Evolutionary conservation across 306 rosid species (phyloP).

Genomic region (Vachellia pachyceras): DNA sequence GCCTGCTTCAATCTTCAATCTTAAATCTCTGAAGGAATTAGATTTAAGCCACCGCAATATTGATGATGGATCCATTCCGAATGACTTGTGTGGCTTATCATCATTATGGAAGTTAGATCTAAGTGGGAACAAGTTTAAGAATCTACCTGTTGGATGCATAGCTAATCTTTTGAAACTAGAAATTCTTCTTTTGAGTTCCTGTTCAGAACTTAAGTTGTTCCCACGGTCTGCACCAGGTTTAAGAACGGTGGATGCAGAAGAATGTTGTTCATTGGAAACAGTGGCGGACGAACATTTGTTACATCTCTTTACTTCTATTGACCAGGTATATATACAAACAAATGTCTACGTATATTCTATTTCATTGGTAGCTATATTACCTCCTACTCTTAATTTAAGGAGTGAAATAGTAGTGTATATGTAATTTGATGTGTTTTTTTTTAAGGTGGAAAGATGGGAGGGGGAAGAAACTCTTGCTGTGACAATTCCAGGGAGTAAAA

Average conservation of each 20-base stretch:
- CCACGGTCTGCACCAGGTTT: background rate
- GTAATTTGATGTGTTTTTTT: background rate
- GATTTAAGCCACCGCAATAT: background rate
- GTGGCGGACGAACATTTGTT: background rate
- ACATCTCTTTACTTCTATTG: background rate
- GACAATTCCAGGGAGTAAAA: background rate
- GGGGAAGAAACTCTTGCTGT: too few relatives aligned
- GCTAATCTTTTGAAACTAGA: background rate
- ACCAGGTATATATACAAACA: background rate
- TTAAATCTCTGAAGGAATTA: background rate
- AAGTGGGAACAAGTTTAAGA: background rate
- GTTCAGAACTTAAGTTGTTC: background rate
- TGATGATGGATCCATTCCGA: background rate
- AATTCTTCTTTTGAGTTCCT: background rate
- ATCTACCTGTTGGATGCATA: background rate
- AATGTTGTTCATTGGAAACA: background rate
- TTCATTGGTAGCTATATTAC: too few relatives aligned
- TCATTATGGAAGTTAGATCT: background rate
- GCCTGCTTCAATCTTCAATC: background rate
- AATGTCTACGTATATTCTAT: background rate
- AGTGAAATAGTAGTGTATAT: too few relatives aligned
- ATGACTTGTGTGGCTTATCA: background rate
- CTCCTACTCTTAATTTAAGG: too few relatives aligned
- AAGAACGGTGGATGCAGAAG: background rate
- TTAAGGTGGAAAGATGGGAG: background rate